These are phyloP conservation scores for Tulasnella sp. DNA, from an alignment of 768 basidiomycete species.

Conservation along the genomic window DNA sequence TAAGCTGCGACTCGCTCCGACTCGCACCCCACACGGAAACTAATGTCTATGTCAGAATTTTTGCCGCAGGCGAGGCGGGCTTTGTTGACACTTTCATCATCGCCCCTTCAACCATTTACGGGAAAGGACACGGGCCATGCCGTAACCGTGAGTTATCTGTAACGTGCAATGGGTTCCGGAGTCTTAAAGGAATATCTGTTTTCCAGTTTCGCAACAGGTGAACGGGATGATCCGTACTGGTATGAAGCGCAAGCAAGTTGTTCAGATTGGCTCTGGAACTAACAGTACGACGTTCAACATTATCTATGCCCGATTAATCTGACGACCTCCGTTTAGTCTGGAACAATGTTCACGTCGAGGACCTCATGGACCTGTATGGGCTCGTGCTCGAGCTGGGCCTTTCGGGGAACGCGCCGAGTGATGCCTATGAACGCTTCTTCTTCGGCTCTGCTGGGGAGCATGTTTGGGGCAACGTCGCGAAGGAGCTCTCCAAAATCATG, in stretches of 20 bases:
- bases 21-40: neutral
- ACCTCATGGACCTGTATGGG: slow-evolving; percentile 19
- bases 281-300: neutral
- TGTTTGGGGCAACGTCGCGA: slow-evolving; percentile 18
- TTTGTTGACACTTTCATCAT: slow-evolving; percentile 22
- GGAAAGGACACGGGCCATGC: slow-evolving; percentile 13
- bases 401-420: neutral
- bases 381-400: slow-evolving; percentile 18
- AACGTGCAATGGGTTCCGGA: neutral
- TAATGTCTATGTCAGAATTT: slow-evolving; percentile 10
- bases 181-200: neutral
- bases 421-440: slow-evolving; percentile 20
- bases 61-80: slow-evolving; percentile 18
- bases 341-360: slow-evolving; percentile 19
- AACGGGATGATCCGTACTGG: slow-evolving; percentile 24
- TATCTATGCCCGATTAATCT: neutral
- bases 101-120: slow-evolving; percentile 20
- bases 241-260: slow-evolving; percentile 15
- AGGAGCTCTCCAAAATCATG: slow-evolving; percentile 16
- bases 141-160: neutral
- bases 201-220: slow-evolving; percentile 26
- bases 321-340: neutral
- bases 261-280: slow-evolving; percentile 18
- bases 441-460: slow-evolving; percentile 7
- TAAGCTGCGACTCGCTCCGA: slow-evolving; percentile 11